Base-by-base conservation (phyloP, 495 filamentous ascomycete species). In the Penicillium egyptiacum region DNA sequence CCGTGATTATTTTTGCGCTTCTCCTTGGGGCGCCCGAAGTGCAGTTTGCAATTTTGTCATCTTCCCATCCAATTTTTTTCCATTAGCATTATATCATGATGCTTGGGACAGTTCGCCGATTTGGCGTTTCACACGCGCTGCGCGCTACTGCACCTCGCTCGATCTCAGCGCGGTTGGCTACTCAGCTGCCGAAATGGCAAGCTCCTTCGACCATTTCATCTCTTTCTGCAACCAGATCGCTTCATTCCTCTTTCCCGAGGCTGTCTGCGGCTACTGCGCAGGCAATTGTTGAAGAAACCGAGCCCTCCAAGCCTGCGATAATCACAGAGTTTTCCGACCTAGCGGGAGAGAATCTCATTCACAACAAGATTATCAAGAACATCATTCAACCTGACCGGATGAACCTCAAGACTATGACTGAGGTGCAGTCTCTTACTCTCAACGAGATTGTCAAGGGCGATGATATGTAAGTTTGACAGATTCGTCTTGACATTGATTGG, bases 341-440 rank as follows among this genome's bases (percentile, higher is more conserved):
- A 28, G 70, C 70, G 25, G 74, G 78, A 4, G 70, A 83, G 23
- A 81, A 82, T 14, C 62, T 90, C 48, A 83, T 98, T 31, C 73
- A 92, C 62, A 59, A 68, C 5, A 75, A 72, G 33, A 71, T 98
- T 45, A 79, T 96, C 54, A 57, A 78, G 7, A 84, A 86, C 42
- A 84, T 98, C 62, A 89, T 84, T 0, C 58, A 81, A 22, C 79
- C 83, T 19, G 39, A 44, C 17, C 56, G 64, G 16, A 94, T 97
- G 88, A 73, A 79, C 3, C 81, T 96, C 61, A 80, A 88, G 22
- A 87, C 80, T 39, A 96, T 98, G 93, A 98, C 94, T 4, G 84
- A 92, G 9, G 92, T 98, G n/a, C 94, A 98, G 64, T 79, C 82
- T 31, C 70, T 84, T 70, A 96, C 95, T 3, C 90, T 98, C 64